phyloP scores from a whole-genome alignment of 2,329 filamentous ascomycete species.

The Neofusicoccum laricinum region DNA sequence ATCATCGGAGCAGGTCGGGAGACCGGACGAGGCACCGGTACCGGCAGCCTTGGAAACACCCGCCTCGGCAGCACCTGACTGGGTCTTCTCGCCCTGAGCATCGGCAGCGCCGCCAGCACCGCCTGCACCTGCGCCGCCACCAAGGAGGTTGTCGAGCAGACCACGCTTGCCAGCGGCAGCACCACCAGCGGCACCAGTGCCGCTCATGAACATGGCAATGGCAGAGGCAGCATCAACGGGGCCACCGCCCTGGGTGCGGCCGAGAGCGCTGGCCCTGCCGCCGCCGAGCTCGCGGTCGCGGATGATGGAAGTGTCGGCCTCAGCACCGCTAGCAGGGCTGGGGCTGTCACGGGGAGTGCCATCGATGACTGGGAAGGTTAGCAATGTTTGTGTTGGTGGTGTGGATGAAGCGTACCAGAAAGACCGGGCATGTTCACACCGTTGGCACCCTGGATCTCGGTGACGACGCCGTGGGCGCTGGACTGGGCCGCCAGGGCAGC shows the following conservation, averaged over 20 bases:
- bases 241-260: slow-evolving; percentile 60
- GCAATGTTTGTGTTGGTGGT: background rate
- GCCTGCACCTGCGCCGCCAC: slow-evolving; percentile 30
- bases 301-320: slow-evolving; percentile 70
- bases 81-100: slow-evolving; percentile 47
- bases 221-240: slow-evolving; percentile 57
- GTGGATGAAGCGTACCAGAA: slow-evolving; percentile 39
- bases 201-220: slow-evolving; percentile 60
- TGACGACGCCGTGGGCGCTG: slow-evolving; percentile 59
- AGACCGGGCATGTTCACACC: slow-evolving; percentile 62
- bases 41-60: slow-evolving; percentile 56
- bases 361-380: slow-evolving; percentile 50
- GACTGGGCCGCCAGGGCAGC: slow-evolving; percentile 47
- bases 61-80: slow-evolving; percentile 48
- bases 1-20: slow-evolving; percentile 61
- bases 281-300: slow-evolving; percentile 57
- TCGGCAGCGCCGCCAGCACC: slow-evolving; percentile 29
- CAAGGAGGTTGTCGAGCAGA: slow-evolving; percentile 32
- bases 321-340: slow-evolving; percentile 59
- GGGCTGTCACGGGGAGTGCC: slow-evolving; percentile 67
- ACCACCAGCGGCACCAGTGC: background rate
- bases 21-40: slow-evolving; percentile 50
- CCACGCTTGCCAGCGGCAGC: slow-evolving; percentile 34
- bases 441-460: slow-evolving; percentile 57
- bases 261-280: slow-evolving; percentile 57